These are phyloP conservation scores for Gonapodya sp. DNA, from an alignment of 192 early-diverging fungal species.

Conservation along the genomic window DNA sequence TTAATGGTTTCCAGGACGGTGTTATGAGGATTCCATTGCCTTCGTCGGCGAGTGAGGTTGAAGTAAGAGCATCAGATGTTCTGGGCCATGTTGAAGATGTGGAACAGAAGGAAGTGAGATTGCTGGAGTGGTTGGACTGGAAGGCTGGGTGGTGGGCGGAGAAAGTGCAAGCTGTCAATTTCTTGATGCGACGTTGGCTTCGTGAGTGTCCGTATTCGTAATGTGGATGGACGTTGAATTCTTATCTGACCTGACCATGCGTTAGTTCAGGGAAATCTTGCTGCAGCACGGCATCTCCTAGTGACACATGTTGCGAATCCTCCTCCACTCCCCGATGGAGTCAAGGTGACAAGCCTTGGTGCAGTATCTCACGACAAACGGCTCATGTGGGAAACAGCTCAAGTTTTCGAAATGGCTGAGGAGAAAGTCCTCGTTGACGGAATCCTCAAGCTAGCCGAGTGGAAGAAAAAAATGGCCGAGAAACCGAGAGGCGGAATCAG, in stretches of 20 bases:
- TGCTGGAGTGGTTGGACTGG: background rate
- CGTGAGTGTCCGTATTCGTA: background rate
- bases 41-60: background rate
- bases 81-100: background rate
- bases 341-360: background rate
- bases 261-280: background rate
- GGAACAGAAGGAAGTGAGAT: background rate
- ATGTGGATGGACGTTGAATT: too few relatives aligned
- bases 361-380: background rate
- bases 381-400: background rate
- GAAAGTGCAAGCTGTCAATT: background rate
- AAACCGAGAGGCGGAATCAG: background rate
- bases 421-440: background rate
- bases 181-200: background rate
- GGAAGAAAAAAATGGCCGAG: background rate
- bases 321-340: background rate
- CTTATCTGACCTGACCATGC: too few relatives aligned
- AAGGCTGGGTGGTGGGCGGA: background rate
- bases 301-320: background rate
- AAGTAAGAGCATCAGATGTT: background rate
- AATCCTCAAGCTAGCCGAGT: background rate
- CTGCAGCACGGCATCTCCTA: background rate
- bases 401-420: background rate
- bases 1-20: background rate
- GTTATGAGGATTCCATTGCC: background rate